Conservation (phyloP, 768 basidiomycete genomes). For the Tremella mesenterica region DNA sequence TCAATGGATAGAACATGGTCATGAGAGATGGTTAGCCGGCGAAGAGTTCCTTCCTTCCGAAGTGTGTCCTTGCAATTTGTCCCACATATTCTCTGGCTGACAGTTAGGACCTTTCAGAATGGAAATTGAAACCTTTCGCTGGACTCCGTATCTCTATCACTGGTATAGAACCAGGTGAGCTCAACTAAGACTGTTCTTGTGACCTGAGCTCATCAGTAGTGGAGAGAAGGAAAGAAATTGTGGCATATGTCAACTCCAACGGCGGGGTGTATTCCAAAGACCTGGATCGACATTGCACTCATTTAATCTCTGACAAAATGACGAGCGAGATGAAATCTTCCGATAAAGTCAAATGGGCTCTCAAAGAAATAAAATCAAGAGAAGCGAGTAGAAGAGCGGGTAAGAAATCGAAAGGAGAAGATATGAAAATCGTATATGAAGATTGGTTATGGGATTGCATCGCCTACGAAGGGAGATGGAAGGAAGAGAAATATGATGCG, state of each 20-base stretch:
- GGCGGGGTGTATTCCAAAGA: constrained; percentile 66
- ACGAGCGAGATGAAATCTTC: constrained; percentile 50
- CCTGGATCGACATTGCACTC: constrained; percentile 72
- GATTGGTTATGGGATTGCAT: constrained; percentile 96
- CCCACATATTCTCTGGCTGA: background rate
- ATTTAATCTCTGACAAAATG: constrained; percentile 62
- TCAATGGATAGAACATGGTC: constrained; percentile 65
- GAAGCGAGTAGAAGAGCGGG: constrained; percentile 16
- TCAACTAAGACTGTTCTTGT: background rate
- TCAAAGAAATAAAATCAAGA: constrained; percentile 18
- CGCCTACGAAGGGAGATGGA: constrained; percentile 56
- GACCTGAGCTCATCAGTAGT: constrained; percentile 11
- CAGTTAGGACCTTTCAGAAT: constrained; percentile 52
- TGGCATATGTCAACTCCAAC: constrained; percentile 53
- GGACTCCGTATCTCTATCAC: constrained; percentile 64
- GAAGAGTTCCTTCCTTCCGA: constrained; percentile 64
- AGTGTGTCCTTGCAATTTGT: constrained; percentile 48
- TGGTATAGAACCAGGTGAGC: constrained; percentile 56
- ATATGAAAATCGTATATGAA: constrained; percentile 78
- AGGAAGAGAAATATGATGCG: constrained; percentile 41
- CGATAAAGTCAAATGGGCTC: constrained; percentile 54
- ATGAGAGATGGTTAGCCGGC: constrained; percentile 67
- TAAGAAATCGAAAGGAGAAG: constrained; percentile 48
- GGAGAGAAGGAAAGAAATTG: constrained; percentile 58
- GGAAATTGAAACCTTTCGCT: constrained; percentile 67